Conservation (phyloP, 2,329 filamentous ascomycete genomes). For the Fusarium chuoi region DNA sequence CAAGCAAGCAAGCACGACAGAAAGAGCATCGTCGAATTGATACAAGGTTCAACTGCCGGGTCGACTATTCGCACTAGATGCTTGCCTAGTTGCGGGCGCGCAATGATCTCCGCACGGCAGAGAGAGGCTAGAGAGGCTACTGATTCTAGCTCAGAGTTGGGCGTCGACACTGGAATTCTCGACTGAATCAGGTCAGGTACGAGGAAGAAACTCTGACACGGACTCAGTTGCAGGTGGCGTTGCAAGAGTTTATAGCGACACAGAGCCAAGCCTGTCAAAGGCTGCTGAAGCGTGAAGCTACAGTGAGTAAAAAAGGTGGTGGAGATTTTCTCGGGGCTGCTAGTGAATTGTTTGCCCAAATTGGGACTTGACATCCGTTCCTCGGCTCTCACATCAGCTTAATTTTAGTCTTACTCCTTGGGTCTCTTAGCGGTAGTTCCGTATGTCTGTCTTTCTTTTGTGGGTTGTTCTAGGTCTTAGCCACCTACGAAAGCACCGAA, state of each 20-base stretch:
- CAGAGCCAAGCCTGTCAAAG: neutral
- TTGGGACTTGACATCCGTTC: slow-evolving; percentile 11
- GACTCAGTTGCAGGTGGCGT: slow-evolving; percentile 1
- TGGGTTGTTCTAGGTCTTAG: neutral
- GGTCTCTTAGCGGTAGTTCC: neutral
- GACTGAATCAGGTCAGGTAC: neutral
- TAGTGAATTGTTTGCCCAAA: slow-evolving; percentile 3
- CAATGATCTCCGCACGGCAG: neutral
- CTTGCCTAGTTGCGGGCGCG: neutral
- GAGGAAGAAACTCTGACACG: neutral
- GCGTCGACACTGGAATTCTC: neutral
- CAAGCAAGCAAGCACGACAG: neutral
- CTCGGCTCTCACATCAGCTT: slow-evolving; percentile 2
- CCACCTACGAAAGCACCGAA: neutral
- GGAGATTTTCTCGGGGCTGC: slow-evolving; percentile 11
- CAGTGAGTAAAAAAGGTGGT: neutral
- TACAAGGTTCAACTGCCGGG: neutral
- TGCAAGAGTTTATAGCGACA: neutral
- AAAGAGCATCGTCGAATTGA: neutral
- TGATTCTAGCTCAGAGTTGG: neutral
- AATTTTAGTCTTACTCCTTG: neutral
- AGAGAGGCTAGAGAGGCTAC: neutral
- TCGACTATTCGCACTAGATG: neutral
- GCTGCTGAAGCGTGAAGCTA: neutral
- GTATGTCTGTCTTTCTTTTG: neutral